Evolutionary conservation across 495 filamentous ascomycete species (phyloP).

Genomic region (Ramalina peruviana): DNA sequence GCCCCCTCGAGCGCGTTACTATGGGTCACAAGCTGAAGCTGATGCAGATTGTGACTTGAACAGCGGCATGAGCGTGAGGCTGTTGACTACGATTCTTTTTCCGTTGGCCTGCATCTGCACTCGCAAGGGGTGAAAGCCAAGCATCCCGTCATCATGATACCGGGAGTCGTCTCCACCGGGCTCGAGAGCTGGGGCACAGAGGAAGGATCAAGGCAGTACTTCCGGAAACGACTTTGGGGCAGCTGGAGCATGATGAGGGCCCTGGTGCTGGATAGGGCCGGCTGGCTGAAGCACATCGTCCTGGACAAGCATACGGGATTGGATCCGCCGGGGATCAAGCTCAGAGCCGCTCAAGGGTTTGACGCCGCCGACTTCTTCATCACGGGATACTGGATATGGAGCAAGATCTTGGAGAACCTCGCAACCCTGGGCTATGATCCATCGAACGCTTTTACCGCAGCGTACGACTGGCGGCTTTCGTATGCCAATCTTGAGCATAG

Average conservation of each 20-base stretch:
- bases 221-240: constrained; percentile 86
- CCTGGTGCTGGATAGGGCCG: constrained; percentile 78
- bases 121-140: constrained; percentile 70
- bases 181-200: constrained; percentile 93
- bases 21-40: constrained; percentile 12
- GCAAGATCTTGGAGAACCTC: constrained; percentile 91
- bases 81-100: constrained; percentile 83
- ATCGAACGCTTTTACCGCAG: constrained; percentile 80
- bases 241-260: constrained; percentile 98
- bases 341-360: constrained; percentile 91
- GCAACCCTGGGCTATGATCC: constrained; percentile 94
- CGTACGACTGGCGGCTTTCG: constrained; percentile 96
- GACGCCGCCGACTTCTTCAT: constrained; percentile 90
- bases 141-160: constrained; percentile 92
- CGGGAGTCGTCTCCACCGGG: constrained; percentile 93
- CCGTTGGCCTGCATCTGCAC: constrained; percentile 68
- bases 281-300: constrained; percentile 96
- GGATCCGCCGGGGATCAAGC: constrained; percentile 83
- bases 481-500: constrained; percentile 77
- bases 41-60: constrained; percentile 18
- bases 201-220: constrained; percentile 69
- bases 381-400: constrained; percentile 96
- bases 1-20: background rate
- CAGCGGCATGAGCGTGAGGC: constrained; percentile 74
- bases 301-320: constrained; percentile 81